Conservation (phyloP, 768 basidiomycete species). For the Mrakia frigida region DNA sequence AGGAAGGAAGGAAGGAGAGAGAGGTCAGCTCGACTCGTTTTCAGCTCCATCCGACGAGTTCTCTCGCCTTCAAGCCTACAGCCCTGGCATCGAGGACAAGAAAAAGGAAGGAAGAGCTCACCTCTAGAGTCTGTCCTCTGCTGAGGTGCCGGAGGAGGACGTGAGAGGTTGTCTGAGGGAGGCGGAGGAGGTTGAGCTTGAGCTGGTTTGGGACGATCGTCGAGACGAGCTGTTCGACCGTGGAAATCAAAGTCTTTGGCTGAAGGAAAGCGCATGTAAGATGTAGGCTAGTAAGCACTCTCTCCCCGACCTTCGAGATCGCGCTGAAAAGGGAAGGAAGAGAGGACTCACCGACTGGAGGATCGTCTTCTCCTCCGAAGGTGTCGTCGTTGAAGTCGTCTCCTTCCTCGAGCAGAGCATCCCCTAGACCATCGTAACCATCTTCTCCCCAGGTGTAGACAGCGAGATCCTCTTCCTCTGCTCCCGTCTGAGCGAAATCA, state of each 20-base stretch:
- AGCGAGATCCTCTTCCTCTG: constrained; percentile 66
- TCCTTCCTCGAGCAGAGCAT: constrained; percentile 76
- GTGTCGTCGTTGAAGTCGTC: constrained; percentile 97
- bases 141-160: constrained; percentile 28
- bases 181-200: constrained; percentile 26
- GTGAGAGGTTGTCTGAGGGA: not conserved
- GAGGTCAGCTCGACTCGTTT: not conserved
- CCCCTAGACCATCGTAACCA: constrained; percentile 81
- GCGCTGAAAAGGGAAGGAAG: not conserved
- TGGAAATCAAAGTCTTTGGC: constrained; percentile 92
- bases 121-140: constrained; percentile 19
- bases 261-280: constrained; percentile 41
- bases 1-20: not conserved
- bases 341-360: constrained; percentile 58
- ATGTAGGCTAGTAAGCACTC: not conserved
- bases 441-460: constrained; percentile 63
- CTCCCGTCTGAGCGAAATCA: constrained; percentile 29
- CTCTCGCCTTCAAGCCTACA: not conserved
- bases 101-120: not conserved
- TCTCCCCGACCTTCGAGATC: too few species aligned
- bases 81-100: not conserved
- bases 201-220: constrained; percentile 32
- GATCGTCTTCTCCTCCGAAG: constrained; percentile 58
- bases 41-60: not conserved
- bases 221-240: constrained; percentile 46